Percentiles rank a stretch among this genome's conserved stretches.
phyloP scores from a whole-genome alignment of 805 yeast species.

The Sugiyamaella smithiae region DNA sequence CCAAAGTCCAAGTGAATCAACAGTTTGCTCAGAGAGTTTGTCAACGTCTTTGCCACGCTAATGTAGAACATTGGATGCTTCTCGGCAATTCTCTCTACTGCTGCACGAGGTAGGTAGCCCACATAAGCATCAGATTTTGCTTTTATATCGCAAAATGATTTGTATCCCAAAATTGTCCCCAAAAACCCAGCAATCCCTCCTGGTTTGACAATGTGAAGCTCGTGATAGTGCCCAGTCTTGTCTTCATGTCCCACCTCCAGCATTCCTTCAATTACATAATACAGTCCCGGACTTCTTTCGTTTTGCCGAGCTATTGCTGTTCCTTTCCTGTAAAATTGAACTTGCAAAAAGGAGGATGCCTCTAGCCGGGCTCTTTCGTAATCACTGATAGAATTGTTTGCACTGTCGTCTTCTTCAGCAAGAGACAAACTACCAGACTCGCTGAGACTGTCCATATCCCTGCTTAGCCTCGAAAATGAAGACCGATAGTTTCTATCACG shows the following conservation, averaged over 20 bases:
- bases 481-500: background rate
- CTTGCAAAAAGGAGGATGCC: constrained; percentile 45
- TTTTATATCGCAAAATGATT: constrained; percentile 68
- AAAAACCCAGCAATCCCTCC: constrained; percentile 90
- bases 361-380: constrained; percentile 20
- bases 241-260: constrained; percentile 60
- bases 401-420: constrained; percentile 7
- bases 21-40: constrained; percentile 62
- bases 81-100: constrained; percentile 66
- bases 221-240: constrained; percentile 21
- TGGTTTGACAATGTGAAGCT: constrained; percentile 55
- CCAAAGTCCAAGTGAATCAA: constrained; percentile 82
- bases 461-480: background rate
- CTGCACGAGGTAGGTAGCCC: constrained; percentile 65
- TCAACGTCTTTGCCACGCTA: constrained; percentile 71
- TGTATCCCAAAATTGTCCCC: constrained; percentile 73
- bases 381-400: background rate
- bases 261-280: constrained; percentile 74
- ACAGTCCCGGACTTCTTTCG: constrained; percentile 68
- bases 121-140: constrained; percentile 63
- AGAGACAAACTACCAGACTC: constrained; percentile 8
- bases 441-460: constrained; percentile 5
- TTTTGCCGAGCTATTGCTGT: constrained; percentile 60
- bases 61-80: constrained; percentile 72
- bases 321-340: constrained; percentile 53